These are phyloP conservation scores for Ottelia alismoides DNA, from an alignment of 106 monocot genomes.

Conservation along the genomic window DNA sequence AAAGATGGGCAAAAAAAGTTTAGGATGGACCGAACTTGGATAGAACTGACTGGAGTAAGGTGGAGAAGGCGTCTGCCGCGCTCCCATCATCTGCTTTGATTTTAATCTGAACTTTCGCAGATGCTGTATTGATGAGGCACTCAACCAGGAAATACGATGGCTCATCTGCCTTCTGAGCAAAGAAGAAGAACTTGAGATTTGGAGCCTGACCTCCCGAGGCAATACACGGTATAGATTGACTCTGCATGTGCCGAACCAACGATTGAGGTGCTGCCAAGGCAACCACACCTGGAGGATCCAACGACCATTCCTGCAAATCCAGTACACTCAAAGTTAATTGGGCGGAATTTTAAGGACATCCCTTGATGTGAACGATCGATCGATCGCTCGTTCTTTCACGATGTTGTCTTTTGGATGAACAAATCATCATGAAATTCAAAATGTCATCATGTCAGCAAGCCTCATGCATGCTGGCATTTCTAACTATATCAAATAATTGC, in stretches of 20 bases:
- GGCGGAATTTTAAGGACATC: not conserved
- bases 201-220: constrained; percentile 92
- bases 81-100: constrained; percentile 78
- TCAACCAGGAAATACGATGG: constrained; percentile 77
- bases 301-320: constrained; percentile 49
- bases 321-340: not conserved
- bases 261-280: constrained; percentile 55
- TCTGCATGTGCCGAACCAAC: constrained; percentile 81
- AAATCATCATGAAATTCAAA: too few relatives aligned
- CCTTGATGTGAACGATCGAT: too few relatives aligned
- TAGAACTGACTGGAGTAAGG: constrained; percentile 64
- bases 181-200: constrained; percentile 95
- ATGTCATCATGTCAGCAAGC: too few relatives aligned
- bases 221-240: constrained; percentile 80
- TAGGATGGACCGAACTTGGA: constrained; percentile 27
- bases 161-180: constrained; percentile 53
- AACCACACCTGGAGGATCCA: constrained; percentile 55
- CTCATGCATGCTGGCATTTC: too few relatives aligned
- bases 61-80: constrained; percentile 37
- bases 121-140: constrained; percentile 74
- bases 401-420: too few relatives aligned
- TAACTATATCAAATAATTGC: too few relatives aligned
- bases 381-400: too few relatives aligned
- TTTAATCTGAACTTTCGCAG: constrained; percentile 74
- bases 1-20: too few relatives aligned